Evolutionary conservation across 805 yeast species (phyloP).

Genomic region (Barnettozyma botsteinii): DNA sequence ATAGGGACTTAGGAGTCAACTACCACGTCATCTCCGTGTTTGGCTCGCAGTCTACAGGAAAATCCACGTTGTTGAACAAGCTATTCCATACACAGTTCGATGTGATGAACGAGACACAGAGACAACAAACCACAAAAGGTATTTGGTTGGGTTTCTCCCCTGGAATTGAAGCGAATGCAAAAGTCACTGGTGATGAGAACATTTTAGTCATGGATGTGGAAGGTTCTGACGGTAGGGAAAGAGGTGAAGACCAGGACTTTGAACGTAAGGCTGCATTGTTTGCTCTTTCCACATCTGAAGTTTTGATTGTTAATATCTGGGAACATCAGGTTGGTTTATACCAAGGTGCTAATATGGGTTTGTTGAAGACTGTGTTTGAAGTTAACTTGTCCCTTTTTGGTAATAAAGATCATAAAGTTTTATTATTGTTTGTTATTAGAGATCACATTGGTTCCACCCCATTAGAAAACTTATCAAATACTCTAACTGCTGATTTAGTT

Average conservation of each 20-base stretch:
- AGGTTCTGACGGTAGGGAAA: conserved; percentile 96
- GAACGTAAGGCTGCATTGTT: conserved; percentile 94
- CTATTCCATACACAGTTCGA: conserved; percentile 84
- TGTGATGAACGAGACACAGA: conserved; percentile 81
- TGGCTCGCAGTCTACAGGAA: conserved; percentile 96
- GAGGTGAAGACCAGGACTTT: conserved; percentile 98
- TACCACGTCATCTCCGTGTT: conserved; percentile 93
- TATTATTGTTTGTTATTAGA: conserved; percentile 81
- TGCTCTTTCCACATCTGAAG: conserved; percentile 88
- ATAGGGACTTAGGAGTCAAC: conserved; percentile 49
- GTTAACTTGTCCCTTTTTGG: conserved; percentile 87
- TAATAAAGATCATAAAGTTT: conserved; percentile 51
- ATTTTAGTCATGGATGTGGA: conserved; percentile 92
- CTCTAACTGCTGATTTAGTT: conserved; percentile 64
- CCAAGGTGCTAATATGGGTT: conserved; percentile 96
- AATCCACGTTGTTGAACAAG: conserved; percentile 83
- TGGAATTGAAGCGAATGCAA: conserved; percentile 26
- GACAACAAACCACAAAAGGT: conserved; percentile 91
- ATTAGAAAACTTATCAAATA: conserved; percentile 57
- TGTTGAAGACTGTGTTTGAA: conserved; percentile 92
- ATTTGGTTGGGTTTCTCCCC: conserved; percentile 66
- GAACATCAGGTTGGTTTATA: conserved; percentile 95
- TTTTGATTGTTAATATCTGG: conserved; percentile 90
- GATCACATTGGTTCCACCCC: conserved; percentile 91
- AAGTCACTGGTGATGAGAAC: conserved; percentile 16